Conservation (phyloP, 192 early-diverging fungal genomes). For the Coemansia guatemalensis region DNA sequence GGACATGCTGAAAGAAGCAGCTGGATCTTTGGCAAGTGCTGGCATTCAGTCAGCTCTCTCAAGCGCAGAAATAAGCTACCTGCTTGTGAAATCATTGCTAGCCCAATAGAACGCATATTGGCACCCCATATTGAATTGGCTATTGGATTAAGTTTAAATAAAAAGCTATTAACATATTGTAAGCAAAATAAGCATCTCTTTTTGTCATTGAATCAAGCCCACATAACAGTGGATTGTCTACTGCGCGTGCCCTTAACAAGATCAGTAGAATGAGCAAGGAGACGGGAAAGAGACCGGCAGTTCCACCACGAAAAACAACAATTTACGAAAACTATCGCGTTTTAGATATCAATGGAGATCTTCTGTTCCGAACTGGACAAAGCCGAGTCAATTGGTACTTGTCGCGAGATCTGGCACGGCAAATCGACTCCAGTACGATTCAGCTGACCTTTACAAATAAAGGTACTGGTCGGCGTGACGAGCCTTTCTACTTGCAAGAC, state of each 20-base stretch:
- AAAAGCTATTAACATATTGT: background rate
- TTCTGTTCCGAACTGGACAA: slow-evolving; percentile 33
- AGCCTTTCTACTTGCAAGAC: slow-evolving; percentile 52
- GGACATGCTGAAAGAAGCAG: background rate
- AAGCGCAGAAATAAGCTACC: no score
- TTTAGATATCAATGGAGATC: slow-evolving; percentile 36
- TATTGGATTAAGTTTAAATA: background rate
- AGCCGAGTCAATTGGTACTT: slow-evolving; percentile 46
- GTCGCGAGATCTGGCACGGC: slow-evolving; percentile 27
- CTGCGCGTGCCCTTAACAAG: background rate
- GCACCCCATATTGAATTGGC: background rate
- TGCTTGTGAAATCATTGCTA: background rate
- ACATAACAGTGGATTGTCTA: background rate
- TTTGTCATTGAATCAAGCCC: background rate
- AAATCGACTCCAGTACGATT: slow-evolving; percentile 38
- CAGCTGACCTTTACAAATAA: slow-evolving; percentile 49
- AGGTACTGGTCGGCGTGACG: slow-evolving; percentile 32
- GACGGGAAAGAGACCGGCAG: background rate
- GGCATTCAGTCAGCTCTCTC: no score
- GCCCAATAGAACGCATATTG: background rate
- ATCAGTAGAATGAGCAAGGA: background rate
- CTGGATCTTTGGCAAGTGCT: background rate
- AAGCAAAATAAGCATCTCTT: background rate
- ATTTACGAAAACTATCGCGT: slow-evolving; percentile 50
- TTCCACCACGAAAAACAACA: slow-evolving; percentile 21